Percentiles rank a stretch among this genome's conserved stretches.
These are phyloP conservation scores for Globisporangium barbulae DNA, from an alignment of 352 stramenopile species.

Conservation along the genomic window DNA sequence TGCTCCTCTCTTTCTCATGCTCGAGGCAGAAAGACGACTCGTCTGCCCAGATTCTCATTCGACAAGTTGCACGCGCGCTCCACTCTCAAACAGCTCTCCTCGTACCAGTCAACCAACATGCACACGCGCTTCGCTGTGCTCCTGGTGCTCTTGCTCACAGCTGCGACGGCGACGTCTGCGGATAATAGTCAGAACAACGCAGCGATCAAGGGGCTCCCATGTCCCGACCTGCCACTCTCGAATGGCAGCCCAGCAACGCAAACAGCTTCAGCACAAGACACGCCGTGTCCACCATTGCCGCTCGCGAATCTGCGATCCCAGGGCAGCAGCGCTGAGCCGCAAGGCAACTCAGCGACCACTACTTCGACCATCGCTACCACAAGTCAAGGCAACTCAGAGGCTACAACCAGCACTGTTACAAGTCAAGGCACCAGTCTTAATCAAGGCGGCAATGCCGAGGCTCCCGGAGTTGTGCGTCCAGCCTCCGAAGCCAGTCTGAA, in stretches of 20 bases:
- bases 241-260: not conserved
- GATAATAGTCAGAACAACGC: not conserved
- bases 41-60: not conserved
- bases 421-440: too few species aligned
- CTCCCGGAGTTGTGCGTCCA: not conserved
- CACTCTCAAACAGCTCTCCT: not conserved
- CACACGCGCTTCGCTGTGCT: slow-evolving; percentile 4
- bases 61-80: not conserved
- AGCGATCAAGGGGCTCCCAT: not conserved
- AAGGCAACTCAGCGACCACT: not conserved
- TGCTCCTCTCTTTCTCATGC: not conserved
- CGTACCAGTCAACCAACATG: not conserved
- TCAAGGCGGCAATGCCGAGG: not conserved
- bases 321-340: not conserved
- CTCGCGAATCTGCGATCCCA: not conserved
- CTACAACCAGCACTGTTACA: too few species aligned
- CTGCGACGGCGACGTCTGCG: not conserved
- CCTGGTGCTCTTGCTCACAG: not conserved
- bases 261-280: not conserved
- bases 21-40: not conserved
- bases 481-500: not conserved
- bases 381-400: too few species aligned
- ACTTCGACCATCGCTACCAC: too few species aligned
- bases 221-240: not conserved
- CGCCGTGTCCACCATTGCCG: not conserved